Conservation (phyloP, 306 rosid species). For the Gastrolobium bilobum region DNA sequence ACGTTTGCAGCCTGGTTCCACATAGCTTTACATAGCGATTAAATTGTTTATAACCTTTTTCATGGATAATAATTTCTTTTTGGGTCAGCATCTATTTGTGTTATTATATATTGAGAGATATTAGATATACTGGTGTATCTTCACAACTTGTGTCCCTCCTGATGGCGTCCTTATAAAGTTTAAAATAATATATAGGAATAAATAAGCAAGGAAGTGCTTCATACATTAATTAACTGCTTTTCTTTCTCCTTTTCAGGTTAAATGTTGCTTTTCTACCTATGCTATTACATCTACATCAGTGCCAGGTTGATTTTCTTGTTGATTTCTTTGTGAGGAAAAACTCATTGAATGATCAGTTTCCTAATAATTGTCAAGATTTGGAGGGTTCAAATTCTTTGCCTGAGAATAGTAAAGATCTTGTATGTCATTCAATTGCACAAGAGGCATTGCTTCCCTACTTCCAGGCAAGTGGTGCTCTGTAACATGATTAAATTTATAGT, state of each 20-base stretch:
- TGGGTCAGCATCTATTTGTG: constrained; percentile 15
- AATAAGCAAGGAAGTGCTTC: constrained; percentile 4
- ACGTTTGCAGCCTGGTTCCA: constrained; percentile 27
- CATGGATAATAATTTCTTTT: constrained; percentile 2
- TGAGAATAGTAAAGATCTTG: constrained; percentile 48
- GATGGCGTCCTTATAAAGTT: constrained; percentile 29
- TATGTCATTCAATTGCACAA: constrained; percentile 59
- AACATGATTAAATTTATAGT: constrained; percentile 14
- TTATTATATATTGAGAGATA: constrained; percentile 8
- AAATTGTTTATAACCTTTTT: neutral
- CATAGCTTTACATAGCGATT: constrained; percentile 26
- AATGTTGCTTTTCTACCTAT: constrained; percentile 75
- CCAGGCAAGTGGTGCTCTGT: constrained; percentile 74
- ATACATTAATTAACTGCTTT: constrained; percentile 1
- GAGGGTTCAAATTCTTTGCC: constrained; percentile 67
- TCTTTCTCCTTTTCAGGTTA: constrained; percentile 64
- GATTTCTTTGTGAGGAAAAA: constrained; percentile 77
- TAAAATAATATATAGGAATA: constrained; percentile 27
- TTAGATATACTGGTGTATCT: constrained; percentile 22
- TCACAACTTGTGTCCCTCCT: constrained; percentile 4
- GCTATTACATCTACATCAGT: constrained; percentile 82
- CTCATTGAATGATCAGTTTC: constrained; percentile 62
- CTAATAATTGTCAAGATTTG: constrained; percentile 60
- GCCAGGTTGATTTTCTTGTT: constrained; percentile 87
- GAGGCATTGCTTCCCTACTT: constrained; percentile 98